phyloP scores from a whole-genome alignment of 2,329 filamentous ascomycete species.

The Samsoniella hepiali region DNA sequence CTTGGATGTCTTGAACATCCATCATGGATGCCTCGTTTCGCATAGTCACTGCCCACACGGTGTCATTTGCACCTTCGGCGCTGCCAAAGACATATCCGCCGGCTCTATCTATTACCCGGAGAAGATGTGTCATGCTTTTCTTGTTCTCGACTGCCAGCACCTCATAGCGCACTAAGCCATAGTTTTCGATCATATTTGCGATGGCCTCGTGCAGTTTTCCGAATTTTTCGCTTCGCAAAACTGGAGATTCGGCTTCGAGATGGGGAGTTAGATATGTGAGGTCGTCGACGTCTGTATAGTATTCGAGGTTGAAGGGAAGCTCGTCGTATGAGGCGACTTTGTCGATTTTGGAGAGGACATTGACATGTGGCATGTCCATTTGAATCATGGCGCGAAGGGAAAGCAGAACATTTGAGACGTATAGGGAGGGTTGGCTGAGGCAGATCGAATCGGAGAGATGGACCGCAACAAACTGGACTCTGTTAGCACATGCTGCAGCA shows the following conservation, averaged over 20 bases:
- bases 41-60: conserved; percentile 96
- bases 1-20: conserved; percentile 87
- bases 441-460: conserved; percentile 94
- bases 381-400: conserved; percentile 96
- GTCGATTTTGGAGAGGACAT: conserved; percentile 97
- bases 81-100: conserved; percentile 90
- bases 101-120: conserved; percentile 86
- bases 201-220: conserved; percentile 81
- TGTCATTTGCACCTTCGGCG: conserved; percentile 89
- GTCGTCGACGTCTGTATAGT: conserved; percentile 96
- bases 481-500: conserved; percentile 28
- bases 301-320: conserved; percentile 92
- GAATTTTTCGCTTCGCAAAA: conserved; percentile 70
- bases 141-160: conserved; percentile 96
- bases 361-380: conserved; percentile 93
- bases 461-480: conserved; percentile 75
- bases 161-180: conserved; percentile 86
- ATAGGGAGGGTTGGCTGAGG: conserved; percentile 87
- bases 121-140: conserved; percentile 88
- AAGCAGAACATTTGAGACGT: conserved; percentile 89
- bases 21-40: conserved; percentile 69
- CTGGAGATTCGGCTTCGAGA: conserved; percentile 74
- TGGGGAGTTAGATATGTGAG: conserved; percentile 78
- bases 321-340: conserved; percentile 82
- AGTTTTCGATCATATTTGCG: conserved; percentile 81